Base-by-base conservation (phyloP, 106 monocot genomes). In the Ottelia alismoides region DNA sequence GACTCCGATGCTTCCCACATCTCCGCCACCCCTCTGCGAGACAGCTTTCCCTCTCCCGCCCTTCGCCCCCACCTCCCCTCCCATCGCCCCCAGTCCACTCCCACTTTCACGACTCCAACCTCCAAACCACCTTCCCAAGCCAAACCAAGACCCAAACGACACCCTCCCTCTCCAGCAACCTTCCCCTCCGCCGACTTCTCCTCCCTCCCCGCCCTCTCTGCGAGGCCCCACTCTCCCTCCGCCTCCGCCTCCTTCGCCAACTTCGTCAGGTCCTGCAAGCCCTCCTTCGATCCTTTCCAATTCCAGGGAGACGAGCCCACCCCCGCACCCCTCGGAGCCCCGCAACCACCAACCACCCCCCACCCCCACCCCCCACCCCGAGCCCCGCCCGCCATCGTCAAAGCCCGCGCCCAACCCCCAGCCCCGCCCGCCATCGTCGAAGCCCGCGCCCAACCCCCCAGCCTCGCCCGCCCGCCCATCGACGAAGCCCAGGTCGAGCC, bases 1-100 rank as follows among this genome's bases (percentile, higher is more conserved):
- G 83, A 90, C 47, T 77, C 89, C 52, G 84, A 70, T 56, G 87
- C 63, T 46, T 87, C 81, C 25, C 68, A 77, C 74, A 22, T 77
- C 68, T 78, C 86, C 31, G 60, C 73, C 47, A 68, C 68, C n/a
- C 77, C 67, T 12, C 67, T 57, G 7, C 24, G 57, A 20, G 28
- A n/a, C 11, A 30, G 12, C n/a, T n/a, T n/a, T n/a, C 2, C 25
- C 57, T 0, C 51, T 18, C 2, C 11, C 45, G 18, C 62, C 43
- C 45, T 49, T 10, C 64, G 22, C 44, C 18, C 27, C 55, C 51
- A 40, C 57, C 17, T 22, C 28, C 45, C 28, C 49, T 52, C 45
- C 31, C 56, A 47, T 46, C 32, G 52, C 61, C 57, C 53, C 56
- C 64, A 57, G 30, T 51, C 60, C 70, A 67, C 74, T 40, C 7